These are phyloP conservation scores for Datura wrightii DNA, from an alignment of 257 asterid species.

Conservation along the genomic window DNA sequence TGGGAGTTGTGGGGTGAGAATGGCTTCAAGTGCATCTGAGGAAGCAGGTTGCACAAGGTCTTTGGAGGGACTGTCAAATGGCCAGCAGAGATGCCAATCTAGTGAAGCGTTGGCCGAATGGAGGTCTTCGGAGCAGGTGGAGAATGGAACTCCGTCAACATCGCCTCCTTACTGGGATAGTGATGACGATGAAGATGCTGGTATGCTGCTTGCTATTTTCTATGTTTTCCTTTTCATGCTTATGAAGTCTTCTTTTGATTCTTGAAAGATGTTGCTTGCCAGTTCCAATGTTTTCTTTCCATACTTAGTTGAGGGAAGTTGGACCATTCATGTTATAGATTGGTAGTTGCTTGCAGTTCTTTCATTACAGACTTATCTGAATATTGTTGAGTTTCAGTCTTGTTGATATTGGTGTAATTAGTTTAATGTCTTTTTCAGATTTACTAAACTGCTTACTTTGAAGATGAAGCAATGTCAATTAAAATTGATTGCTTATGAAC, in stretches of 20 bases:
- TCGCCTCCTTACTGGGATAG: constrained; percentile 93
- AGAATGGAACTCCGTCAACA: constrained; percentile 77
- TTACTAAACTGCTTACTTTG: background rate
- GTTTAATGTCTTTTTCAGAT: background rate
- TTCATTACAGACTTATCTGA: background rate
- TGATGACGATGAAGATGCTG: constrained; percentile 69
- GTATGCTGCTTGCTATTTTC: constrained; percentile 41
- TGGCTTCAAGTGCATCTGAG: constrained; percentile 63
- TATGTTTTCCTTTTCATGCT: background rate
- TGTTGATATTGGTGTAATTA: background rate
- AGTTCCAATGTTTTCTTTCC: background rate
- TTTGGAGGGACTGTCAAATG: constrained; percentile 60
- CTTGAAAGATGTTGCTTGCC: background rate
- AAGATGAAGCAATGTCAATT: constrained; percentile 22
- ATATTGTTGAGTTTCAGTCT: background rate
- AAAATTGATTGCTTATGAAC: constrained; percentile 18
- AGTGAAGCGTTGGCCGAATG: constrained; percentile 80
- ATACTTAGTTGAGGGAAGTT: constrained; percentile 13
- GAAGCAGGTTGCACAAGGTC: constrained; percentile 64
- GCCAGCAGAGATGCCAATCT: constrained; percentile 61
- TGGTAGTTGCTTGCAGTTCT: background rate
- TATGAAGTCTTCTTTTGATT: constrained; percentile 11
- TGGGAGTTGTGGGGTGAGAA: constrained; percentile 60
- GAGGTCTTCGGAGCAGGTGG: constrained; percentile 85
- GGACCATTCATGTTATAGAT: constrained; percentile 18